These are phyloP conservation scores for Babesia sp. DNA, from an alignment of 169 alveolate species.

Conservation along the genomic window DNA sequence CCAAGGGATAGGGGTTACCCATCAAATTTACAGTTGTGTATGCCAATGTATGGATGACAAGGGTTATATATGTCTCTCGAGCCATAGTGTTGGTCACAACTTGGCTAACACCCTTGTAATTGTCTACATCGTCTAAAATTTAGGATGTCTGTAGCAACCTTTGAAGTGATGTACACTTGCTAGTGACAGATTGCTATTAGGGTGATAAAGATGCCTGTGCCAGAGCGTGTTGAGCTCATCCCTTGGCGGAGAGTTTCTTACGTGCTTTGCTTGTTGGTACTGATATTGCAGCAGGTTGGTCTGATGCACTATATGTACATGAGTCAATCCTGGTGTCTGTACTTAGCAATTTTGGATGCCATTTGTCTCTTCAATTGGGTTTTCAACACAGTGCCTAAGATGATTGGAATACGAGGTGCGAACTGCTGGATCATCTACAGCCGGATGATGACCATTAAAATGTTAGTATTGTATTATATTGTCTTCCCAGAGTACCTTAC, in stretches of 20 bases:
- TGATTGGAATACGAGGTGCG: slow-evolving; percentile 74
- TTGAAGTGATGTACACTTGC: no score
- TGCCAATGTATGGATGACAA: no score
- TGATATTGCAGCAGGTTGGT: slow-evolving; percentile 69
- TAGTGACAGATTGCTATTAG: no score
- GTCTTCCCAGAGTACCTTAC: slow-evolving; percentile 62
- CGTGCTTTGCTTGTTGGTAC: slow-evolving; percentile 59
- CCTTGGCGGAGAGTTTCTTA: slow-evolving; percentile 73
- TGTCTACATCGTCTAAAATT: no score
- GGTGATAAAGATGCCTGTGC: not conserved
- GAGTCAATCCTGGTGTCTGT: slow-evolving; percentile 53
- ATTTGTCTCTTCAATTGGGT: slow-evolving; percentile 66
- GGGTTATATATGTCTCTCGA: no score
- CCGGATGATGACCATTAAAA: slow-evolving; percentile 69
- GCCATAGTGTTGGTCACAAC: no score
- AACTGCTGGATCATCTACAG: slow-evolving; percentile 76
- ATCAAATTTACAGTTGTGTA: no score
- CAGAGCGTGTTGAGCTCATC: slow-evolving; percentile 62
- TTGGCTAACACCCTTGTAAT: no score
- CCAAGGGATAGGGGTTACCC: no score
- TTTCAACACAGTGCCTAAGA: slow-evolving; percentile 64
- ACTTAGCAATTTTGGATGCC: slow-evolving; percentile 67
- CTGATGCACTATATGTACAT: slow-evolving; percentile 70
- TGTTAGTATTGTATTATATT: slow-evolving; percentile 66
- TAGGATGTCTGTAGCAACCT: no score